Evolutionary conservation across 306 rosid genomes (phyloP).

Genomic region (Notholithocarpus densiflorus): DNA sequence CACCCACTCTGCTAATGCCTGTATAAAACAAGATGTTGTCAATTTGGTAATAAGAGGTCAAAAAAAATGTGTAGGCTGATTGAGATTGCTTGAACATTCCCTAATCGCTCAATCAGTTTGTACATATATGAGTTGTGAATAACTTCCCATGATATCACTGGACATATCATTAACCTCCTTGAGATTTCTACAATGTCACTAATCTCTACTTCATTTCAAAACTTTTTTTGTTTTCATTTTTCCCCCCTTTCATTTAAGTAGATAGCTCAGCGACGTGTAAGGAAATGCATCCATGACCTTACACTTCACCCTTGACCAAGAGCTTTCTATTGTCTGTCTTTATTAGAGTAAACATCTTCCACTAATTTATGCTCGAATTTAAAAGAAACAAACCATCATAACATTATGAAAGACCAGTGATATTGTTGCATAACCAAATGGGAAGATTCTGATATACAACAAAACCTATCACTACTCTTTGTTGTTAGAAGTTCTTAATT

Average conservation of each 20-base stretch:
- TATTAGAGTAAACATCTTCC: neutral
- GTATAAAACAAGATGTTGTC: constrained; percentile 30
- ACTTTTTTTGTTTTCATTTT: too few relatives aligned
- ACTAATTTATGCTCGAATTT: neutral
- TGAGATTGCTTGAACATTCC: neutral
- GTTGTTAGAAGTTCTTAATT: neutral
- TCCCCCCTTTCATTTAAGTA: neutral
- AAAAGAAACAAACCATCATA: too few relatives aligned
- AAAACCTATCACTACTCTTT: neutral
- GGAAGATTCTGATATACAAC: neutral
- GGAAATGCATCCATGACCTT: neutral
- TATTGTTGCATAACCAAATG: neutral
- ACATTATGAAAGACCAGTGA: neutral
- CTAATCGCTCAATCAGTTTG: neutral
- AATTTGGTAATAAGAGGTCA: constrained; percentile 9
- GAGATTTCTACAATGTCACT: neutral
- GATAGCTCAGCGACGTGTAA: neutral
- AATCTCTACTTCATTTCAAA: neutral
- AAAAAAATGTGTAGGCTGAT: neutral
- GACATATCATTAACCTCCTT: neutral
- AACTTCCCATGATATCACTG: neutral
- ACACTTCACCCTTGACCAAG: neutral
- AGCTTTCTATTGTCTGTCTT: neutral
- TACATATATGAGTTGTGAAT: neutral
- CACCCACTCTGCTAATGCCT: constrained; percentile 94